Conservation (phyloP, 148 eudicot species). For the Pouteria glomerata region DNA sequence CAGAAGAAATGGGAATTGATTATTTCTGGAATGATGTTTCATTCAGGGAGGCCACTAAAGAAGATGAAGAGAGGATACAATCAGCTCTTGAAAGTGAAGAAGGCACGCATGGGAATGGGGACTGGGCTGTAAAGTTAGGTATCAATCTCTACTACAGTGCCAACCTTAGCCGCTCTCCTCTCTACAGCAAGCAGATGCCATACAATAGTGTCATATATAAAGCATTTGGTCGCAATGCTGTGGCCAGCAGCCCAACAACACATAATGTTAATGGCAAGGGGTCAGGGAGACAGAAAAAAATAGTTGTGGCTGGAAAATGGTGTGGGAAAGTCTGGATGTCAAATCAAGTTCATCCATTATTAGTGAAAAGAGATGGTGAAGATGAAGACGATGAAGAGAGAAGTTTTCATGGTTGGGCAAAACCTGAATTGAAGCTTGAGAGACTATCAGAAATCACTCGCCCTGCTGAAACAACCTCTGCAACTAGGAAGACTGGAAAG, state of each 20-base stretch:
- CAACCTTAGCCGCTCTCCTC: slow-evolving; percentile 86
- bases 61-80: slow-evolving; percentile 63
- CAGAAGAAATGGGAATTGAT: slow-evolving; percentile 62
- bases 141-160: slow-evolving; percentile 89
- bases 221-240: slow-evolving; percentile 67
- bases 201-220: slow-evolving; percentile 71
- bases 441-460: slow-evolving; percentile 28
- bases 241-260: slow-evolving; percentile 26
- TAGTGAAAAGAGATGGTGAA: slow-evolving; percentile 45
- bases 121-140: slow-evolving; percentile 92
- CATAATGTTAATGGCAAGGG: slow-evolving; percentile 30
- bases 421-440: slow-evolving; percentile 32
- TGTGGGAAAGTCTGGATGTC: slow-evolving; percentile 99
- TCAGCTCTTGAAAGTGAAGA: slow-evolving; percentile 72
- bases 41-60: slow-evolving; percentile 52
- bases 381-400: slow-evolving; percentile 42
- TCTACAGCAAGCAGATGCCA: slow-evolving; percentile 92
- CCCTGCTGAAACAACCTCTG: slow-evolving; percentile 24
- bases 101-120: slow-evolving; percentile 70
- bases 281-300: slow-evolving; percentile 58
- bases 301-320: slow-evolving; percentile 89
- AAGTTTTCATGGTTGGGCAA: slow-evolving; percentile 18
- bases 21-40: slow-evolving; percentile 56
- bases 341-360: slow-evolving; percentile 78
- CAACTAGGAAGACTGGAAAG: slow-evolving; percentile 33